These are phyloP conservation scores for Limnomonas spitsbergensis DNA, from an alignment of 139 green algal species.

Conservation along the genomic window DNA sequence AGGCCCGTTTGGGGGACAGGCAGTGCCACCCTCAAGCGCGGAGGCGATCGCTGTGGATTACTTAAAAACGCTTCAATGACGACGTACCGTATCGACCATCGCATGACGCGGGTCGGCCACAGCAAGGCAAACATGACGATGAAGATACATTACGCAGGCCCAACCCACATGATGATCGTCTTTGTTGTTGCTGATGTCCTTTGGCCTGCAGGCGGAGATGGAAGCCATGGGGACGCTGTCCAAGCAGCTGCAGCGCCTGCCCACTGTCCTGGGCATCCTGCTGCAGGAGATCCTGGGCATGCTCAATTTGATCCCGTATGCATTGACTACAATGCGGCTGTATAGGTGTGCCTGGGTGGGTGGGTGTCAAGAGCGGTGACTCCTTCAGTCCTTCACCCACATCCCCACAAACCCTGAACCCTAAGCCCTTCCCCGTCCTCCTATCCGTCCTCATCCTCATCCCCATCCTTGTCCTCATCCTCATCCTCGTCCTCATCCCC, in stretches of 20 bases:
- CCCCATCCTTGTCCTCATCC: too few relatives aligned
- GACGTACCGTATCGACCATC: too few relatives aligned
- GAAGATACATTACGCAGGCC: neutral
- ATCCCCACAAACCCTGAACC: neutral
- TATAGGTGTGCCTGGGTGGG: conserved; percentile 29
- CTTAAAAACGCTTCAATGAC: too few relatives aligned
- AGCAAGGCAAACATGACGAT: neutral
- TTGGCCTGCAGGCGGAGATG: conserved; percentile 3
- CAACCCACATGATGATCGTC: neutral
- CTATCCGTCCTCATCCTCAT: neutral
- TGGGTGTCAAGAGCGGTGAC: neutral
- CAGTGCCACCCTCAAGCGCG: too few relatives aligned
- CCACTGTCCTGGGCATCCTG: conserved; percentile 31
- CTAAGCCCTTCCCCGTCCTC: neutral
- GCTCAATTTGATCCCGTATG: conserved; percentile 45
- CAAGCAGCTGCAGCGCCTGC: neutral
- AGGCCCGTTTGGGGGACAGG: neutral
- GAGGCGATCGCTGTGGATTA: too few relatives aligned
- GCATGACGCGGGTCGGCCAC: too few relatives aligned
- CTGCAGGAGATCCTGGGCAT: conserved; percentile 45
- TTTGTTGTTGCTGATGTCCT: neutral
- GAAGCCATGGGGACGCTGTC: neutral
- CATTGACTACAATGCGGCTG: conserved; percentile 29
- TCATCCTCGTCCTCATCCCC: too few relatives aligned
- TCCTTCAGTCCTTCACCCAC: neutral